These are phyloP conservation scores for Tolypocladium sp. DNA, from an alignment of 2,329 filamentous ascomycete species.

Conservation along the genomic window DNA sequence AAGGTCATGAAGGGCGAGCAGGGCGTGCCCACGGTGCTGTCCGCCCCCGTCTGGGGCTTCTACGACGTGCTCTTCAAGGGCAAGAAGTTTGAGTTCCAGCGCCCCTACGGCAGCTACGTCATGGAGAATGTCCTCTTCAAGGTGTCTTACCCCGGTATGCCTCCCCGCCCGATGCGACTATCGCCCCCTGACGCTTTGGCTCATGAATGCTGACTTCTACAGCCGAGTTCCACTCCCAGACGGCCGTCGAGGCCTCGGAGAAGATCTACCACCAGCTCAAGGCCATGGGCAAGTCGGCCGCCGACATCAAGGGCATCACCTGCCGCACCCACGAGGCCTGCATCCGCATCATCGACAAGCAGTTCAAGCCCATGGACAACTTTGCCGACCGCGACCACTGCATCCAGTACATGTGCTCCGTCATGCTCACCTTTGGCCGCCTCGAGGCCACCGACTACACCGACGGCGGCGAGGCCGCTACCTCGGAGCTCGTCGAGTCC, in stretches of 20 bases:
- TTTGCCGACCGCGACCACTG: constrained; percentile 99
- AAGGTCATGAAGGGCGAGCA: constrained; percentile 89
- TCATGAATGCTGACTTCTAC: neutral
- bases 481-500: constrained; percentile 78
- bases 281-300: constrained; percentile 77
- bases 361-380: constrained; percentile 99
- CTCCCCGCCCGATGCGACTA: neutral
- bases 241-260: constrained; percentile 89
- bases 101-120: constrained; percentile 93
- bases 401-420: constrained; percentile 97
- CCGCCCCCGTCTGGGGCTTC: constrained; percentile 92
- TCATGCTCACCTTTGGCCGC: constrained; percentile 92
- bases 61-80: constrained; percentile 97
- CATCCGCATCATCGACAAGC: constrained; percentile 99
- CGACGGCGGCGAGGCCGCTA: constrained; percentile 86
- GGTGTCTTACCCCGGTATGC: constrained; percentile 88
- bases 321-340: constrained; percentile 98
- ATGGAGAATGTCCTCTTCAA: constrained; percentile 99
- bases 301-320: constrained; percentile 85
- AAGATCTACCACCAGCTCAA: constrained; percentile 79
- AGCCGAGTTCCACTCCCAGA: constrained; percentile 98
- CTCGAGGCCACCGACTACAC: constrained; percentile 90
- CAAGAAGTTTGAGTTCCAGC: constrained; percentile 93
- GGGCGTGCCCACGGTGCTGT: constrained; percentile 85
- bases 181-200: neutral